These are phyloP conservation scores for Anthracocystis setariae DNA, from an alignment of 1,284 basidiomycete species.

Conservation along the genomic window DNA sequence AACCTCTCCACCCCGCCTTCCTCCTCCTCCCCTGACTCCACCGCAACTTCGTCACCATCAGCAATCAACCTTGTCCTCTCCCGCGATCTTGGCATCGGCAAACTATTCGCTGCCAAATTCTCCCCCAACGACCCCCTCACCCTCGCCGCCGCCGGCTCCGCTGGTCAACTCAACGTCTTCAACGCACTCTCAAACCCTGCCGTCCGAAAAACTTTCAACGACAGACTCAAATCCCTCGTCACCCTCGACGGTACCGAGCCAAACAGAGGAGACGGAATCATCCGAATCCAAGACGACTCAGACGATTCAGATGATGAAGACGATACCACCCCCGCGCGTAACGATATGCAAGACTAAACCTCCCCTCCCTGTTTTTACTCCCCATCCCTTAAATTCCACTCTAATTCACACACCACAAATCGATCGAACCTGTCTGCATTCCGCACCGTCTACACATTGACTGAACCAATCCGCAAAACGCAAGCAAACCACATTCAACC, in stretches of 20 bases:
- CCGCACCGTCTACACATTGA: no score
- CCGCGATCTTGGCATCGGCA: constrained; percentile 93
- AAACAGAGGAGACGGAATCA: constrained; percentile 44
- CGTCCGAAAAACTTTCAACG: constrained; percentile 67
- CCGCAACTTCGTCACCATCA: constrained; percentile 2
- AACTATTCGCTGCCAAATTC: constrained; percentile 89
- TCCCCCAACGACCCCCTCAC: constrained; percentile 95
- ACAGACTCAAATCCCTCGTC: constrained; percentile 54
- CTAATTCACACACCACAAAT: no score
- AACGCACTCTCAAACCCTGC: constrained; percentile 72
- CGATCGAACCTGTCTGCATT: no score
- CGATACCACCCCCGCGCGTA: constrained; percentile 1
- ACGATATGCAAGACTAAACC: constrained; percentile 44
- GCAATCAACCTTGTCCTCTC: constrained; percentile 85
- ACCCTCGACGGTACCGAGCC: constrained; percentile 42
- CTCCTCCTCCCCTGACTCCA: constrained; percentile 72
- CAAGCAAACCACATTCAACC: no score
- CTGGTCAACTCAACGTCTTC: constrained; percentile 93
- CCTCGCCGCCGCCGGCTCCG: constrained; percentile 90
- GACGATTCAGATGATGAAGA: constrained; percentile 48
- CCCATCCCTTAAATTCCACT: no score
- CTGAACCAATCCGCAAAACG: no score
- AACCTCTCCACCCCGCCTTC: constrained; percentile 77
- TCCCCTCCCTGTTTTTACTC: no score
- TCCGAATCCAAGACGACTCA: constrained; percentile 43